Conservation (phyloP, 805 yeast genomes). For the Blastobotrys chiropterorum region DNA sequence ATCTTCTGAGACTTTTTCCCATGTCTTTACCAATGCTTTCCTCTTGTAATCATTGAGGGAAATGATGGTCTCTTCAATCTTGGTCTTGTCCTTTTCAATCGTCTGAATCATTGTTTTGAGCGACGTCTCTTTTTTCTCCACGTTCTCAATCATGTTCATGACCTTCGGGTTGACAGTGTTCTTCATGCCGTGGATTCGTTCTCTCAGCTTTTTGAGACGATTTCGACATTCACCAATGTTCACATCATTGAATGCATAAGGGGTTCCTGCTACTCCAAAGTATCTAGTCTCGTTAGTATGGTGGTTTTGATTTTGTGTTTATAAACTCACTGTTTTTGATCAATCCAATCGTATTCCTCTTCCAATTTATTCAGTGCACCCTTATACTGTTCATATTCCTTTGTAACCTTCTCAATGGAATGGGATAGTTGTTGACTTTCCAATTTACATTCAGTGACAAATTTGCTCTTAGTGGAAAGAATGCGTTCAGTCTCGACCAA, state of each 20-base stretch:
- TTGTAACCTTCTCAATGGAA: slow-evolving; percentile 24
- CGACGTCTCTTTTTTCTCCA: slow-evolving; percentile 77
- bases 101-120: slow-evolving; percentile 76
- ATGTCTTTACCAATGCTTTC: slow-evolving; percentile 74
- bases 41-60: slow-evolving; percentile 81
- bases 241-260: slow-evolving; percentile 26
- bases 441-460: slow-evolving; percentile 23
- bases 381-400: slow-evolving; percentile 13
- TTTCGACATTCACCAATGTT: slow-evolving; percentile 58
- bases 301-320: background rate
- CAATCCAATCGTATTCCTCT: slow-evolving; percentile 69
- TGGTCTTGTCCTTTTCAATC: slow-evolving; percentile 80
- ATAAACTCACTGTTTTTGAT: slow-evolving; percentile 39
- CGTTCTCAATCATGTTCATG: slow-evolving; percentile 86
- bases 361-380: slow-evolving; percentile 41
- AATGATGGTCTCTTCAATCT: slow-evolving; percentile 80
- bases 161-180: slow-evolving; percentile 79
- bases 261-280: slow-evolving; percentile 30
- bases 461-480: slow-evolving; percentile 20
- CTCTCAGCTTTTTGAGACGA: slow-evolving; percentile 50
- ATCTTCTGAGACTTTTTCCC: slow-evolving; percentile 79
- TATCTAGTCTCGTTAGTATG: slow-evolving; percentile 8
- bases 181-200: slow-evolving; percentile 61
- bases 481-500: slow-evolving; percentile 42
- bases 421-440: slow-evolving; percentile 27